Evolutionary conservation across 805 yeast genomes (phyloP).

Genomic region (Teunomyces tritomae): DNA sequence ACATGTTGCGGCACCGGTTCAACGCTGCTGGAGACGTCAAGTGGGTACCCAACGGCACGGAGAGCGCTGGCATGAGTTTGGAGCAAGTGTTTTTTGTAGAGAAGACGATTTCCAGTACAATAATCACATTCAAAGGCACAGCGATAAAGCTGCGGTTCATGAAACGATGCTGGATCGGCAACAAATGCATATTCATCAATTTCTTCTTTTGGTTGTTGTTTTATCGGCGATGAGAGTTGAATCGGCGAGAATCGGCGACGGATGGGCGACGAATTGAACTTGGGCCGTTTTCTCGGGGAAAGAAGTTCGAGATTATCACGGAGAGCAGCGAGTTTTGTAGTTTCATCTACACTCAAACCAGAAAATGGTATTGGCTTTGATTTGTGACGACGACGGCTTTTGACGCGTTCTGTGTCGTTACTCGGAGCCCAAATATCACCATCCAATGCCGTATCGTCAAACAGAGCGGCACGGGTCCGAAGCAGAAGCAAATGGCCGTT

Average conservation of each 20-base stretch:
- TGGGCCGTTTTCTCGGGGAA: background rate
- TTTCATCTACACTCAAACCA: background rate
- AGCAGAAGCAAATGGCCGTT: slow-evolving; percentile 66
- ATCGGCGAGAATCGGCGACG: background rate
- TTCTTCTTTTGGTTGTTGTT: background rate
- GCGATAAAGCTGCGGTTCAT: slow-evolving; percentile 9
- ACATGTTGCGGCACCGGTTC: background rate
- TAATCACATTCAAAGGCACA: slow-evolving; percentile 29
- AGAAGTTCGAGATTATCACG: slow-evolving; percentile 1
- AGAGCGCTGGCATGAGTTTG: slow-evolving; percentile 18
- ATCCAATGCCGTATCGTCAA: slow-evolving; percentile 7
- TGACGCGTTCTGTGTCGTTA: slow-evolving; percentile 14
- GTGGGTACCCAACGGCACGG: slow-evolving; percentile 25
- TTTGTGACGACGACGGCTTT: slow-evolving; percentile 4
- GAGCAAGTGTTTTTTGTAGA: slow-evolving; percentile 26
- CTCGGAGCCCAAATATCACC: slow-evolving; percentile 40
- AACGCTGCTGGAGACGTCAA: slow-evolving; percentile 1
- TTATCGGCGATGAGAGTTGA: too few species aligned
- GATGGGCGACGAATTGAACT: background rate
- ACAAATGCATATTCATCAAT: slow-evolving; percentile 7
- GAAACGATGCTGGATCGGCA: slow-evolving; percentile 1
- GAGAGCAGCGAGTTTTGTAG: background rate
- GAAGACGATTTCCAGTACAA: slow-evolving; percentile 25
- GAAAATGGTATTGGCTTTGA: slow-evolving; percentile 12
- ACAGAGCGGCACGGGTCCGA: slow-evolving; percentile 5